Conservation (phyloP, 495 filamentous ascomycete genomes). For the Aspergillus sclerotiicarbonarius region DNA sequence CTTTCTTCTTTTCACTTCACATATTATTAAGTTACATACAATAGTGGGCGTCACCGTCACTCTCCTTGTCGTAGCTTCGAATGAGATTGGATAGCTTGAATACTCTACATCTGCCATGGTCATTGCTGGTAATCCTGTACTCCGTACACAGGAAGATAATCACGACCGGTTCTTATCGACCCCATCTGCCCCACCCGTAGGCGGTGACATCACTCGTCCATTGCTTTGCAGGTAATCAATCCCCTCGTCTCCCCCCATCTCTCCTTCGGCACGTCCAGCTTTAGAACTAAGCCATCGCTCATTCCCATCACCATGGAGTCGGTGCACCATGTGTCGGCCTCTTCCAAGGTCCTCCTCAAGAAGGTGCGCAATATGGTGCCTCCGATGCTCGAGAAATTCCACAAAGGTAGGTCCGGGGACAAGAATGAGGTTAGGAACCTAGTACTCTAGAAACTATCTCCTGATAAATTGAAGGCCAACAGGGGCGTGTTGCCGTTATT, state of each 20-base stretch:
- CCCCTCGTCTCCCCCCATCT: neutral
- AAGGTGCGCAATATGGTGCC: constrained; percentile 91
- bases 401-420: constrained; percentile 67
- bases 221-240: neutral
- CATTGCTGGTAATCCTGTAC: neutral
- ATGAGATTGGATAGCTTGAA: neutral
- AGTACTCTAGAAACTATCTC: constrained; percentile 11
- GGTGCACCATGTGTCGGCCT: constrained; percentile 49
- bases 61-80: constrained; percentile 10
- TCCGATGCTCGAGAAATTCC: constrained; percentile 92
- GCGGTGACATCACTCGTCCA: constrained; percentile 42
- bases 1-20: constrained; percentile 14
- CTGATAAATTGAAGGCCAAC: constrained; percentile 62
- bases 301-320: constrained; percentile 31
- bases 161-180: constrained; percentile 14
- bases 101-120: neutral
- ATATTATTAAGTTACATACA: constrained; percentile 25
- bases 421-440: too few species aligned
- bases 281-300: neutral
- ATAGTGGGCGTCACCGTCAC: constrained; percentile 25
- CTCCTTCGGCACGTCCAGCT: neutral
- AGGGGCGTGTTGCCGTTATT: constrained; percentile 90
- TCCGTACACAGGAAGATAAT: too few species aligned
- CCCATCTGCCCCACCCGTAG: constrained; percentile 32
- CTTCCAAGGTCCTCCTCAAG: constrained; percentile 69